Evolutionary conservation across 164 flowering plant species (phyloP), one percentile per base, ranked within the genome.

Genomic region (Platanus orientalis): DNA sequence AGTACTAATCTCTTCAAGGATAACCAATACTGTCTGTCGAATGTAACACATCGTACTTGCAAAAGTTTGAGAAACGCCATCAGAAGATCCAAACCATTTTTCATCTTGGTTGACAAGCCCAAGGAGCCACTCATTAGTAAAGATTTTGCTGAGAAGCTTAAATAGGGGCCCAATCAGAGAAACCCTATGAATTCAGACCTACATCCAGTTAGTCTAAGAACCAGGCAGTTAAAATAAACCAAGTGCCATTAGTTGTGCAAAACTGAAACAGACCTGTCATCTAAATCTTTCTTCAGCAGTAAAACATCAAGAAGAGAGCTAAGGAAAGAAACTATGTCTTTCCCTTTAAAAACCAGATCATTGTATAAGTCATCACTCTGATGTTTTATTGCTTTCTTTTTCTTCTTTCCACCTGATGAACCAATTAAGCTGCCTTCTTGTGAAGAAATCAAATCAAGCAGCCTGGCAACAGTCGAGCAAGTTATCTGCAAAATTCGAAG

Each of bases 271-370:
- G 20, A 88, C 96, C 96, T 86, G 84, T 77, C 74, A 24, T 68
- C 72, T 7, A 91, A 78, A 69, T 86, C 80, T 70, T 84, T 94
- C 81, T 94, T 94, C 73, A 87, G 74, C 1, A 87, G 77, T 74
- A 94, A 67, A 21, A 89, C 69, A 75, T 94, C 98, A 69, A 94
- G 87, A 30, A 94, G 80, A n/a, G 96, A 83, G 69, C 84, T 72
- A 24, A 89, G 70, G 27, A 81, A 77, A 64, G 69, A 54, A 57
- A 82, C 69, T 26, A 73, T 64, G 54, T 66, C 75, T 60, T 68
- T 78, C 39, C 76, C 81, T 60, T 64, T 71, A 40, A 16, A 42
- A 28, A 68, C 66, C 44, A 65, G 44, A 65, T 69, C 70, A 57
- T 25, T 11, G 60, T 39, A 58, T 7, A 57, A 57, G 56, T 66